Evolutionary conservation across 768 basidiomycete genomes (phyloP), one percentile per base, ranked within the genome.

Genomic region (Mrakia blollopis): DNA sequence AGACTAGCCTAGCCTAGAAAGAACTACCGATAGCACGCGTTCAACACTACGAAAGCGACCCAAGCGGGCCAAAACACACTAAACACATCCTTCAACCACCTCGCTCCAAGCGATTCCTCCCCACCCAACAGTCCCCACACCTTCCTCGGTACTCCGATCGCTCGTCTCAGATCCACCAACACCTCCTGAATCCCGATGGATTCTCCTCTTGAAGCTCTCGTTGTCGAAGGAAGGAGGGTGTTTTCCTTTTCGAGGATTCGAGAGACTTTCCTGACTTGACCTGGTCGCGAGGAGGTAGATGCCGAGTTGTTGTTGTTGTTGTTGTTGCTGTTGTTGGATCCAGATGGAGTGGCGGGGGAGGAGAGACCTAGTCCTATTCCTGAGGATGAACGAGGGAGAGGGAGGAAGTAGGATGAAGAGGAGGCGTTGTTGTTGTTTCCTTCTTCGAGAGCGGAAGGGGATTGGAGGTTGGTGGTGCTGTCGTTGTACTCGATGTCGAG

Each of bases 341-440:
- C 47, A 2, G 16, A 14, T 23, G 52, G 68, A 35, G 65, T 30
- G 28, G 18, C 16, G 32, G 32, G 50, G n/a, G 41, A 21, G 67
- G 16, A 21, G 52, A 32, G 54, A 60, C 71, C 71, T 14, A 72
- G 71, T 6, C 71, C 71, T 23, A 72, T 41, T 11, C 65, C 37
- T n/a, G 65, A 35, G 6, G 25, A 28, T 16, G 69, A 32, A 1
- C 47, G 28, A 23, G 74, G 74, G 32, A 75, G n/a, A 25, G 61
- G 62, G 8, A 74, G 41, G 30, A 63, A 74, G 62, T 74, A 74
- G 61, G 61, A 63, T n/a, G n/a, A n/a, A n/a, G n/a, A 30, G 73
- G 16, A 9, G 44, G 3, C 2, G 21, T 23, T 23, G 54, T 21
- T 44, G 16, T n/a, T n/a, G n/a, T n/a, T 47, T 21, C 41, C 61